Evolutionary conservation across 345 rosid genomes (phyloP).

Genomic region (Gossypium turneri): DNA sequence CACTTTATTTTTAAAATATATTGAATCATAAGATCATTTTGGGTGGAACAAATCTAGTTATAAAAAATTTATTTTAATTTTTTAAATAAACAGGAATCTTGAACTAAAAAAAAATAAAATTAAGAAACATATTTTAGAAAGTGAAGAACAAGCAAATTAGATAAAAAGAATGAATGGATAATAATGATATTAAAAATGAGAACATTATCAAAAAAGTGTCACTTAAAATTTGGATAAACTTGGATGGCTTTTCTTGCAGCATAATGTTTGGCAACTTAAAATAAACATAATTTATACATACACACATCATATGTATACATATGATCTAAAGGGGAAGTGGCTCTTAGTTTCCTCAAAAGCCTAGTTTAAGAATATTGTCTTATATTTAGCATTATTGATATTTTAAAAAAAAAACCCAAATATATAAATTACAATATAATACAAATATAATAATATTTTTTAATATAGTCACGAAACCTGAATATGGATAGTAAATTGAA

Average conservation of each 20-base stretch:
- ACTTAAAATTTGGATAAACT: background rate
- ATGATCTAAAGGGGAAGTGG: background rate
- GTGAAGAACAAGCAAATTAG: background rate
- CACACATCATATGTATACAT: background rate
- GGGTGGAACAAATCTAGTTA: background rate
- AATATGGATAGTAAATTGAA: no score
- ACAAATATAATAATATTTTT: no score
- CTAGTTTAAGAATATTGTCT: background rate
- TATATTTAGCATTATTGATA: background rate
- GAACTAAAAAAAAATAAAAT: background rate
- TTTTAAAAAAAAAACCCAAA: no score
- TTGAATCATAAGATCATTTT: background rate
- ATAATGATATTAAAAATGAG: background rate
- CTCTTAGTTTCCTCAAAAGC: conserved; percentile 6
- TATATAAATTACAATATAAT: no score
- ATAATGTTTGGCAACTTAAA: no score
- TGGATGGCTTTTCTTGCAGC: no score
- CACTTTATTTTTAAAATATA: background rate
- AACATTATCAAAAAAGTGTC: background rate
- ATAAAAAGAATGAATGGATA: background rate
- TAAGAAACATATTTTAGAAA: background rate
- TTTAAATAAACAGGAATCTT: background rate
- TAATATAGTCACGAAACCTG: accelerated
- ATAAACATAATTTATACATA: no score
- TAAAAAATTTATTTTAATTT: background rate